Base-by-base conservation (phyloP, 306 rosid species). In the Trifolium fragiferum region DNA sequence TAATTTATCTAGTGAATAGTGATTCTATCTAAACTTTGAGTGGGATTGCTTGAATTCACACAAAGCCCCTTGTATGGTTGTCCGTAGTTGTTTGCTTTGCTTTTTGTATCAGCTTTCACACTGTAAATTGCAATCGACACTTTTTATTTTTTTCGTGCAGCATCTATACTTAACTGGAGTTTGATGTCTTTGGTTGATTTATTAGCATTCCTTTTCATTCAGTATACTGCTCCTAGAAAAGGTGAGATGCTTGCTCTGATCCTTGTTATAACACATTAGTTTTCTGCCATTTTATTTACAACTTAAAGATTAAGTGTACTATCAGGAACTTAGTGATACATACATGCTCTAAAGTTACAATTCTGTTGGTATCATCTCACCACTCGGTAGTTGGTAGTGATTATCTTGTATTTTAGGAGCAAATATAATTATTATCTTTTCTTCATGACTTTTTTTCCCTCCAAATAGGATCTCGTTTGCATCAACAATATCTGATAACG, bases 401-500 rank as follows among this genome's bases (percentile, higher is more conserved):
- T 55, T 47, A 4, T 76, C 9, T 57, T 25, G 54, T 59, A 72
- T 49, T 58, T 66, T 65, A 58, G 32, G 21, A 40, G 72, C 68
- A 57, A 66, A 66, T 71, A 44, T 47, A 20, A 35, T 57, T 46
- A 14, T 66, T 16, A 30, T 58, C 7, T 76, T 59, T 76, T 57
- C 55, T 54, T 72, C 63, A 15, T 59, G 76, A 51, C 15, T 2
- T 46, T 38, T 77, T 62, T 44, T 49, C 27, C n/a, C 16, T 70
- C 18, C 74, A 53, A 74, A 77, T 76, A 93, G 98, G 93, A 14
- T 83, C 76, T 85, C 85, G 76, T 70, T 82, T 79, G 51, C 84
- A 65, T 53, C 83, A 86, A 82, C 85, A 78, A 70, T 76, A 76
- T 82, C 81, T 86, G 80, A 71, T 90, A 74, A 74, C 90, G n/a